phyloP scores from a whole-genome alignment of 2,329 filamentous ascomycete genomes.

The Dactylonectria estremocensis region DNA sequence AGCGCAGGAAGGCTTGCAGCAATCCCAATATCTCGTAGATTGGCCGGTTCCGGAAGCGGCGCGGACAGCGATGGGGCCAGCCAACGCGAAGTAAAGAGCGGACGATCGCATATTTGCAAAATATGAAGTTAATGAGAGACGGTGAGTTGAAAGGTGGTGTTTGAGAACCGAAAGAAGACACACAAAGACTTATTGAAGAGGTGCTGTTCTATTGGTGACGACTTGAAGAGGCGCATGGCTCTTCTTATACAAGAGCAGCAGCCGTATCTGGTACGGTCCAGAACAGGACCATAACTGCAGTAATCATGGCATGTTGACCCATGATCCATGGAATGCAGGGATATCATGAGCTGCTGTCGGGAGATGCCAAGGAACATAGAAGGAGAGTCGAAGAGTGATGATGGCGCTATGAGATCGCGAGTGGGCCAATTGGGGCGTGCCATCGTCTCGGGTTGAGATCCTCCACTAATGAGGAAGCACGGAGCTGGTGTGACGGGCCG shows the following conservation, averaged over 20 bases:
- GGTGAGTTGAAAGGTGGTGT: constrained; percentile 38
- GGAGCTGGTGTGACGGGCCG: constrained; percentile 39
- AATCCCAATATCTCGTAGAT: constrained; percentile 70
- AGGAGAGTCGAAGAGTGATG: constrained; percentile 33
- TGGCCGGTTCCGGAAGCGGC: constrained; percentile 49
- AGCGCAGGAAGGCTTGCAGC: constrained; percentile 79
- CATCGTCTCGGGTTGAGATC: constrained; percentile 39
- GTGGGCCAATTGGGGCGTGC: constrained; percentile 37
- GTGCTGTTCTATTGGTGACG: constrained; percentile 24
- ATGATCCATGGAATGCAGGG: constrained; percentile 20
- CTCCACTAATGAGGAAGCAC: constrained; percentile 45
- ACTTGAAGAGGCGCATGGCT: not conserved
- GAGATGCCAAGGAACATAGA: constrained; percentile 33
- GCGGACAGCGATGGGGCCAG: constrained; percentile 41
- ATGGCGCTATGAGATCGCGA: constrained; percentile 38
- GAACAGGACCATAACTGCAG: not conserved
- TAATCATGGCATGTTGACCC: constrained; percentile 16
- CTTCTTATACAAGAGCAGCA: constrained; percentile 36
- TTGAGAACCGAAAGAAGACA: constrained; percentile 32
- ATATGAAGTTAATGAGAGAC: constrained; percentile 34
- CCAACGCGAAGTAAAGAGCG: constrained; percentile 42
- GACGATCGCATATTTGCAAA: constrained; percentile 43
- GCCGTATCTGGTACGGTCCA: not conserved
- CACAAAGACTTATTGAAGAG: constrained; percentile 31
- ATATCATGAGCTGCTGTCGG: not conserved